Conservation (phyloP, 345 rosid species). For the Kandelia obovata region DNA sequence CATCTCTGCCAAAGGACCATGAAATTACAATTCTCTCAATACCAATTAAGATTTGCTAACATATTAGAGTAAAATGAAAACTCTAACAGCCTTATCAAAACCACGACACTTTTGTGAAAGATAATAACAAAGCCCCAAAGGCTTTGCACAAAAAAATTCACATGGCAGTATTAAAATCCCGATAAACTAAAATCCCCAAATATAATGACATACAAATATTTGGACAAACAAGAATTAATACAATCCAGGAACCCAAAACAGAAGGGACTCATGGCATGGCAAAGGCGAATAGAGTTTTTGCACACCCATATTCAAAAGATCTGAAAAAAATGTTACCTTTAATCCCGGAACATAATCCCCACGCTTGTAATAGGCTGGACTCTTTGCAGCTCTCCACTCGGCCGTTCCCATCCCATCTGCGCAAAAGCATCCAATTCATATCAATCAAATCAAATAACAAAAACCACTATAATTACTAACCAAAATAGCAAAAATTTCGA, state of each 20-base stretch:
- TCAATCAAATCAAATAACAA: constrained; percentile 5
- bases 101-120: no score
- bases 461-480: background rate
- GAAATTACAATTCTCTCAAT: background rate
- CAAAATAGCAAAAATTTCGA: background rate
- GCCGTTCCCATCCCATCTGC: constrained; percentile 99
- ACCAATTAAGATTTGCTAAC: no score
- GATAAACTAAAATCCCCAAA: background rate
- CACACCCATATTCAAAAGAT: no score
- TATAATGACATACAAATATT: no score
- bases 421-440: constrained; percentile 9
- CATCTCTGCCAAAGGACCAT: background rate
- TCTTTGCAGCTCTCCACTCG: constrained; percentile 98
- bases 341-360: constrained; percentile 98
- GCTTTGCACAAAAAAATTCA: background rate
- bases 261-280: no score
- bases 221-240: background rate
- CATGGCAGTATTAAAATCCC: background rate
- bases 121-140: no score
- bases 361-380: constrained; percentile 85
- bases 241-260: background rate
- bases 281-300: no score
- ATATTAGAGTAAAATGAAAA: no score
- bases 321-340: constrained; percentile 47
- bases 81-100: no score